phyloP scores from a whole-genome alignment of 2,329 filamentous ascomycete genomes.

The Sclerotinia minor region DNA sequence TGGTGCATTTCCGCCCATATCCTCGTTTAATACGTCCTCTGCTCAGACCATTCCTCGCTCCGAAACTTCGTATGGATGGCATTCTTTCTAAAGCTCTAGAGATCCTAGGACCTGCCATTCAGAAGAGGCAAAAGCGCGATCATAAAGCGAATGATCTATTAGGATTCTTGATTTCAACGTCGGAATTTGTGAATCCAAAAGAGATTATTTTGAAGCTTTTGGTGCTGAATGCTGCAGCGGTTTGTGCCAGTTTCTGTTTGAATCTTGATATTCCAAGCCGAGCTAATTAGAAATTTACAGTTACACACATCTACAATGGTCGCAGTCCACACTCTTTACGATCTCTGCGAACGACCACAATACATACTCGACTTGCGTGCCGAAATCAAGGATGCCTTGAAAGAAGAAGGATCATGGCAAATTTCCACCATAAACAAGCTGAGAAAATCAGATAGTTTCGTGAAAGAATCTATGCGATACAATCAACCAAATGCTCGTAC shows the following conservation, averaged over 20 bases:
- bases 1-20: constrained; percentile 1
- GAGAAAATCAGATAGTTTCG: constrained; percentile 19
- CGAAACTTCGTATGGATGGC: constrained; percentile 17
- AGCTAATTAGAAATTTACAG: neutral
- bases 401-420: constrained; percentile 31
- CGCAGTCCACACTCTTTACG: constrained; percentile 52
- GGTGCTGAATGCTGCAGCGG: constrained; percentile 1
- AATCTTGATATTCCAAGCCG: neutral
- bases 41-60: neutral
- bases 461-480: constrained; percentile 20
- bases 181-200: neutral
- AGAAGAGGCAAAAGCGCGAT: neutral
- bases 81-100: constrained; percentile 7
- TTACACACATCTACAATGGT: constrained; percentile 46
- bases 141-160: constrained; percentile 10
- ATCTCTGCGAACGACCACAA: constrained; percentile 52
- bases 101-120: constrained; percentile 7
- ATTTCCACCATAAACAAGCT: neutral
- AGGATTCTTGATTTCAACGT: constrained; percentile 2
- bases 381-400: constrained; percentile 35
- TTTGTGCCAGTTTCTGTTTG: neutral
- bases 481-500: constrained; percentile 15
- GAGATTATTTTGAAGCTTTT: constrained; percentile 13
- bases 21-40: neutral
- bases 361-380: constrained; percentile 40